Evolutionary conservation across 1,284 basidiomycete species (phyloP).

Genomic region (Moniliophthora roreri): DNA sequence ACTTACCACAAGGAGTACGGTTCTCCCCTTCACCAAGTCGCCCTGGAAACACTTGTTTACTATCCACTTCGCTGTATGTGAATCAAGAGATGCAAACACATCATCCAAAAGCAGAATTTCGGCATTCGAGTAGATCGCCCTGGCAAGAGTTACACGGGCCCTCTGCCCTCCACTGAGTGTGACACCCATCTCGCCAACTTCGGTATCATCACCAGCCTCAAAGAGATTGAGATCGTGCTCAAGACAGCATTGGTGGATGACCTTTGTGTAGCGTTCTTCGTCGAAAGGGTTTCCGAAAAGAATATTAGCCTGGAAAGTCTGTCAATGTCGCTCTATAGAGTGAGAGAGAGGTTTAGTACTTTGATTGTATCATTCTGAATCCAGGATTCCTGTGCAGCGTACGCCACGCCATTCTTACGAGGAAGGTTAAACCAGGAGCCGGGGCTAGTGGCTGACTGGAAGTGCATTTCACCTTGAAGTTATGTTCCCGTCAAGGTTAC

Average conservation of each 20-base stretch:
- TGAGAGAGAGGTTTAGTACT: conserved; percentile 36
- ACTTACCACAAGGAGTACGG: conserved; percentile 69
- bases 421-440: conserved; percentile 68
- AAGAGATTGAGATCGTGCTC: conserved; percentile 51
- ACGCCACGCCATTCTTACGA: conserved; percentile 65
- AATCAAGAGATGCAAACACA: conserved; percentile 57
- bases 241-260: conserved; percentile 55
- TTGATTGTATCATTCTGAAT: conserved; percentile 54
- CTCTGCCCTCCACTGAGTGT: conserved; percentile 61
- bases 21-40: conserved; percentile 66
- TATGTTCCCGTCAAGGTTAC: too few species aligned
- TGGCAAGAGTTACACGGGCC: conserved; percentile 71
- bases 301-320: conserved; percentile 64
- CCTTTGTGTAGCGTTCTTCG: conserved; percentile 70
- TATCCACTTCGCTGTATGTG: conserved; percentile 72
- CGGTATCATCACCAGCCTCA: conserved; percentile 74
- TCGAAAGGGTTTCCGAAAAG: conserved; percentile 78
- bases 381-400: conserved; percentile 82
- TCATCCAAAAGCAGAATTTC: conserved; percentile 67
- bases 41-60: conserved; percentile 75
- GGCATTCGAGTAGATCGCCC: conserved; percentile 67
- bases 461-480: too few species aligned
- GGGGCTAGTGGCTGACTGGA: conserved; percentile 38
- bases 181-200: conserved; percentile 61
- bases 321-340: neutral